Conservation (phyloP, 176 grass and related monocot genomes). For the Hordeum marinum region DNA sequence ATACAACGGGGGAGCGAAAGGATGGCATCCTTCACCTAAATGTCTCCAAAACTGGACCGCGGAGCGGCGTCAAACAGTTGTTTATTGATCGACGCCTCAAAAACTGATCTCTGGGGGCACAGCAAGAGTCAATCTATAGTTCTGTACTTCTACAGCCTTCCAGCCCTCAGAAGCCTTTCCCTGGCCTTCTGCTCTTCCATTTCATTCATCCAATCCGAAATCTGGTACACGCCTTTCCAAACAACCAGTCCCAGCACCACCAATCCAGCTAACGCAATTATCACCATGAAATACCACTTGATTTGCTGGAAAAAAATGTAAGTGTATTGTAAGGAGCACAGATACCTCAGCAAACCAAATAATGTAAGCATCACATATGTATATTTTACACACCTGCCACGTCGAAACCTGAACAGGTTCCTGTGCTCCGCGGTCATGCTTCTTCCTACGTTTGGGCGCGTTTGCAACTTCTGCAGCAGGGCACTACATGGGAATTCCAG, state of each 20-base stretch:
- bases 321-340: conserved; percentile 1
- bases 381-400: conserved; percentile 55
- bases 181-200: conserved; percentile 54
- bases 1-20: background rate
- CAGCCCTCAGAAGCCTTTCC: conserved; percentile 34
- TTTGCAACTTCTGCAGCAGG: conserved; percentile 36
- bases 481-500: conserved; percentile 20
- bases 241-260: conserved; percentile 15
- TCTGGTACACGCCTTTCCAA: conserved; percentile 49
- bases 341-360: background rate
- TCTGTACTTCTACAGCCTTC: conserved; percentile 19
- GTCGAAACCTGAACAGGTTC: conserved; percentile 48
- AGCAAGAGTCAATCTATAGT: background rate
- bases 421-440: conserved; percentile 49
- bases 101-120: background rate
- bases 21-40: background rate
- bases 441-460: conserved; percentile 73
- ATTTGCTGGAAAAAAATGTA: conserved; percentile 37
- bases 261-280: conserved; percentile 17
- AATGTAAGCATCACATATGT: background rate
- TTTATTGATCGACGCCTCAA: background rate
- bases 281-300: conserved; percentile 37
- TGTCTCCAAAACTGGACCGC: background rate
- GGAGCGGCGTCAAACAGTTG: background rate
- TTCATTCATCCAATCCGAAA: conserved; percentile 96